Base-by-base conservation (phyloP, 1,284 basidiomycete species). In the Ganoderma sinense region DNA sequence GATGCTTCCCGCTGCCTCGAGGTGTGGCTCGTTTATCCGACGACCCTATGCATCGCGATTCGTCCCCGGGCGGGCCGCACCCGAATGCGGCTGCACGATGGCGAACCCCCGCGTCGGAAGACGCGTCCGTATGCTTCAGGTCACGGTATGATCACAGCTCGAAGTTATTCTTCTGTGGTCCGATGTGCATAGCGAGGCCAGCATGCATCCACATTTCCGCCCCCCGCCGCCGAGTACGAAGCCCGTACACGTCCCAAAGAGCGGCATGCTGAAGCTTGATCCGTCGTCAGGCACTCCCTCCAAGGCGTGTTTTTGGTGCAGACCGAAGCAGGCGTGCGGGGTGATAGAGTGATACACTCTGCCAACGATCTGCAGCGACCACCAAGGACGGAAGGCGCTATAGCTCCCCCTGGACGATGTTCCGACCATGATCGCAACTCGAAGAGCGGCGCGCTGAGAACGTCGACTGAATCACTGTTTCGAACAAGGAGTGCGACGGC, bases 1-100 rank as follows among this genome's bases (percentile, higher is more conserved):
- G 71, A 72, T 70, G 67, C 71, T 73, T 70, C 69, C 66, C 2
- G 29, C 56, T 65, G 69, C 71, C 71, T 73, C 69, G 69, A 69
- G 71, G 71, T 59, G 33, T 20, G 23, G 56, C 6, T 33, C 56
- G 33, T 33, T 20, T 33, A 11, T 63, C 56, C 20, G 26, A 56
- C 31, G 13, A 56, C 31, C 26, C 53, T 23, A 48, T 48, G 40
- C n/a, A 45, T 58, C 40, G 45, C 33, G 59, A 51, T 62, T 62
- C 65, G 29, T 41, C 23, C 65, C 65, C 48, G 48, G 18, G 60
- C 65, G 51, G 65, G 33, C 60, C 48, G 59, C 59, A 55, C 39
- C 20, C 56, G 33, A 33, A 59, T 11, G n/a, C 51, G 59, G 40
- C 48, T 60, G 60, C 48, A 39, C n/a, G 59, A 55, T 40, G 39